Evolutionary conservation across 2,329 filamentous ascomycete species (phyloP).

Genomic region (Colletotrichum spinosum): DNA sequence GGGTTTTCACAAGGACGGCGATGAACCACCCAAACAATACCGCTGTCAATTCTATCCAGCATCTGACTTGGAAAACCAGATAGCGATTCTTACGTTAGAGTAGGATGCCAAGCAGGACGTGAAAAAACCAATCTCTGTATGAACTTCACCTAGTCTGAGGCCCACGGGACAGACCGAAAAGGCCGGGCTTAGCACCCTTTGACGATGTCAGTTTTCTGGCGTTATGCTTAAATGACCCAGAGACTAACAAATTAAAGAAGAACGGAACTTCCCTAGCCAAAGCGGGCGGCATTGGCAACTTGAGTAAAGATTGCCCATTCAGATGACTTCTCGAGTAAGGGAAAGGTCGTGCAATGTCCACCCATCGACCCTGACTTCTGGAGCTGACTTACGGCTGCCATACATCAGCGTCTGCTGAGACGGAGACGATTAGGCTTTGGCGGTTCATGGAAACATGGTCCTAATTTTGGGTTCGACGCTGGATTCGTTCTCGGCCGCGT

Average conservation of each 20-base stretch:
- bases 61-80: too few relatives aligned
- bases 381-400: background rate
- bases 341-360: constrained; percentile 9
- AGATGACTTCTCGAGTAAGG: constrained; percentile 10
- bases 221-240: constrained; percentile 3
- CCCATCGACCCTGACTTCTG: constrained; percentile 8
- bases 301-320: constrained; percentile 6
- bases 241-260: background rate
- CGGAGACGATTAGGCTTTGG: background rate
- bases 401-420: constrained; percentile 10
- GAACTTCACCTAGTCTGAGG: background rate
- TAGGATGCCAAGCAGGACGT: background rate
- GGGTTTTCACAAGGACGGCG: too few relatives aligned
- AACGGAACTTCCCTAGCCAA: background rate
- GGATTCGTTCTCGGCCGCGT: background rate
- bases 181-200: background rate
- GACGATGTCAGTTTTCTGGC: too few relatives aligned
- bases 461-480: constrained; percentile 4
- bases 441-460: background rate
- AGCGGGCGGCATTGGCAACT: constrained; percentile 15
- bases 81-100: too few relatives aligned
- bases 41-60: too few relatives aligned
- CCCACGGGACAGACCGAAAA: constrained; percentile 5
- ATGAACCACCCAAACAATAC: too few relatives aligned
- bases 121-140: background rate